These are phyloP conservation scores for Eucalyptus brandiana DNA, from an alignment of 345 rosid species.

Conservation along the genomic window DNA sequence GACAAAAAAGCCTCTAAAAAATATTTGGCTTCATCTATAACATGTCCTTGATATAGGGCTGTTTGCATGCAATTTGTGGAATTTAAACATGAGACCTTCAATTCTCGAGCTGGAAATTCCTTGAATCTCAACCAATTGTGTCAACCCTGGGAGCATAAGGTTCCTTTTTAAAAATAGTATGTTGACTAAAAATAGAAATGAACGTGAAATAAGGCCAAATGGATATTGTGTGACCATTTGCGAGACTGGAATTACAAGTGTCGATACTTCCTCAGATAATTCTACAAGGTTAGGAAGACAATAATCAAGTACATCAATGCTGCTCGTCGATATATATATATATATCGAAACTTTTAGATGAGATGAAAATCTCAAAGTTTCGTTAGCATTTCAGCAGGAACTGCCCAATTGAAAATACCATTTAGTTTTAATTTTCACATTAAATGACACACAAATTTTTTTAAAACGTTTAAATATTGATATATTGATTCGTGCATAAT, in stretches of 20 bases:
- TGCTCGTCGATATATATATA: not conserved
- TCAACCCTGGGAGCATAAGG: not conserved
- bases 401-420: not conserved
- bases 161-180: not conserved
- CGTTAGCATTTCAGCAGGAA: not conserved
- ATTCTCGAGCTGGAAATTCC: not conserved
- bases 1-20: too few species aligned
- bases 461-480: not conserved
- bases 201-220: not conserved
- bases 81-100: not conserved
- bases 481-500: not conserved
- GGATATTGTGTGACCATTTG: not conserved
- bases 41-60: not conserved
- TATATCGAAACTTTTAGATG: not conserved
- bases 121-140: not conserved
- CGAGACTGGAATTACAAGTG: not conserved
- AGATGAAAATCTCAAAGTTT: not conserved
- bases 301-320: not conserved
- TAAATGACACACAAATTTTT: not conserved
- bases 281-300: not conserved
- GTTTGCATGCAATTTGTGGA: not conserved
- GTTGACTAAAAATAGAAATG: not conserved
- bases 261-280: not conserved
- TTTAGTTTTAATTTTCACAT: not conserved
- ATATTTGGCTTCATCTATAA: too few species aligned